Conservation (phyloP, 345 rosid genomes). For the Brassica incana region DNA sequence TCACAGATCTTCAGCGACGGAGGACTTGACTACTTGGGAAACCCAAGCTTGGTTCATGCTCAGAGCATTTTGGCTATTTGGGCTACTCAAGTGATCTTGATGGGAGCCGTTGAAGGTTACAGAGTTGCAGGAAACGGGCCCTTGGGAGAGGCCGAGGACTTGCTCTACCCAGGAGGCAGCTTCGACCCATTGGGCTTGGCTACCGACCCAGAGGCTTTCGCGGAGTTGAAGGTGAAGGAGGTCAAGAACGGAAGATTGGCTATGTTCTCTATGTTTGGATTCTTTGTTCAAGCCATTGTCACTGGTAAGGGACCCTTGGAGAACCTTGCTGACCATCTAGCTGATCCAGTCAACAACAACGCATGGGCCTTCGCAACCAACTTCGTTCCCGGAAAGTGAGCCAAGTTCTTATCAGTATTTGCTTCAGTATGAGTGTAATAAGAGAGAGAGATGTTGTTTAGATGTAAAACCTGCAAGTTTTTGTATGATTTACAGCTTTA, state of each 20-base stretch:
- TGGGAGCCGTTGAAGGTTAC: slow-evolving; percentile 88
- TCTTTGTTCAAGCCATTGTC: slow-evolving; percentile 57
- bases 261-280: slow-evolving; percentile 60
- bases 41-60: slow-evolving; percentile 80
- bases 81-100: slow-evolving; percentile 70
- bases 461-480: slow-evolving; percentile 24
- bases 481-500: slow-evolving; percentile 5
- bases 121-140: slow-evolving; percentile 59
- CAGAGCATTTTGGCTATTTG: slow-evolving; percentile 83
- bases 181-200: slow-evolving; percentile 57
- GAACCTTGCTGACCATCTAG: slow-evolving; percentile 51
- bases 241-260: slow-evolving; percentile 63
- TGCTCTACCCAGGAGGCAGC: slow-evolving; percentile 53
- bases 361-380: slow-evolving; percentile 61
- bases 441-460: slow-evolving; percentile 11
- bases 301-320: slow-evolving; percentile 53
- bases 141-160: slow-evolving; percentile 50
- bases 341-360: slow-evolving; percentile 54
- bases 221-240: slow-evolving; percentile 81
- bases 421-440: slow-evolving; percentile 13
- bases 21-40: slow-evolving; percentile 80
- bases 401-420: slow-evolving; percentile 7
- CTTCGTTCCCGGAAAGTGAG: slow-evolving; percentile 56
- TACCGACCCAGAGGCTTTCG: slow-evolving; percentile 83
- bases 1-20: slow-evolving; percentile 81